Percentiles rank a stretch among this genome's conserved stretches.
These are phyloP conservation scores for Bruguiera hainesii DNA, from an alignment of 441 rosid genomes.

Conservation along the genomic window DNA sequence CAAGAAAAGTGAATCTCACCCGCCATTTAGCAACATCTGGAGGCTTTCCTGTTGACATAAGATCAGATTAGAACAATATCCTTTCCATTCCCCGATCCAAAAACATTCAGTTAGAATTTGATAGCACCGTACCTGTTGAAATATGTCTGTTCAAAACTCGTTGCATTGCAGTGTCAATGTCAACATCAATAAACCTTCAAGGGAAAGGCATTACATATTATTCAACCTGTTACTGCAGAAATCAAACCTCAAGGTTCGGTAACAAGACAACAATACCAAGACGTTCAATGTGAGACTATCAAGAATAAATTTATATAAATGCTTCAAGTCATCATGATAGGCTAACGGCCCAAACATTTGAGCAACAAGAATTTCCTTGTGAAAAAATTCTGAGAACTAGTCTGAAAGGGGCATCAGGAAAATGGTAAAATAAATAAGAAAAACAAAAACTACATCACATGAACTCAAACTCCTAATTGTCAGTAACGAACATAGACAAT, in stretches of 20 bases:
- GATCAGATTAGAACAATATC: not conserved
- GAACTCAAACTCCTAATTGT: too few species aligned
- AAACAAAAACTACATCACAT: not conserved
- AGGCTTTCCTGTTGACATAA: conserved; percentile 54
- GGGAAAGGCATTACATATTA: conserved; percentile 13
- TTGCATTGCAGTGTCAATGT: conserved; percentile 69
- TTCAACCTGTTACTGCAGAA: conserved; percentile 11
- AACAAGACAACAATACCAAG: not conserved
- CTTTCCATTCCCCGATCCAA: not conserved
- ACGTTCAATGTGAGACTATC: too few species aligned
- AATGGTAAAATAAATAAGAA: not conserved
- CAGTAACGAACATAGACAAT: not conserved
- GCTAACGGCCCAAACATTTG: not conserved
- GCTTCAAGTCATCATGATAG: not conserved
- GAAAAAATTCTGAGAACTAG: not conserved
- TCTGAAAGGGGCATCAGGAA: not conserved
- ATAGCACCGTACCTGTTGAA: conserved; percentile 51
- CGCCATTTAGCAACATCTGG: conserved; percentile 77
- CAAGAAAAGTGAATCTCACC: conserved; percentile 36
- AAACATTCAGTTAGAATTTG: not conserved
- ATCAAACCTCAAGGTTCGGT: conserved; percentile 6
- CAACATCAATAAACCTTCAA: conserved; percentile 73
- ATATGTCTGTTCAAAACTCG: conserved; percentile 76
- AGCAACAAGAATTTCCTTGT: not conserved
- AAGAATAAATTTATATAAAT: not conserved